phyloP scores from a whole-genome alignment of 2,329 filamentous ascomycete species.

The Xylariaceae sp. region DNA sequence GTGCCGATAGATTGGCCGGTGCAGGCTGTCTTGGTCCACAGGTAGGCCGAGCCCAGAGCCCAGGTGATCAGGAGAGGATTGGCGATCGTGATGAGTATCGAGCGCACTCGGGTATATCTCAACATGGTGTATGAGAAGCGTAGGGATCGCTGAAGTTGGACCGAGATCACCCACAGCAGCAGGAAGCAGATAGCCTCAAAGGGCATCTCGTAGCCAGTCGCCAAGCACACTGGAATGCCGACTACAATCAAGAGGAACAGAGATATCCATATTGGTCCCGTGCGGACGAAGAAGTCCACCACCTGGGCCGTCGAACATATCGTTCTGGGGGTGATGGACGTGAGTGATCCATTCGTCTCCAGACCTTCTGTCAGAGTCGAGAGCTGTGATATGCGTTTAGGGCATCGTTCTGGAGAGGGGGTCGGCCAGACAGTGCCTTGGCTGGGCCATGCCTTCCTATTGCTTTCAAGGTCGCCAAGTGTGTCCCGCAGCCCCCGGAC shows the following conservation, averaged over 20 bases:
- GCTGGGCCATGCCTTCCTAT: conserved; percentile 17
- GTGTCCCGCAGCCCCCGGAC: conserved; percentile 10
- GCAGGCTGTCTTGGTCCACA: conserved; percentile 20
- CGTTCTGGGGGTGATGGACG: conserved; percentile 6
- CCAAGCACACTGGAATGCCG: conserved; percentile 20
- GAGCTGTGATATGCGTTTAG: conserved; percentile 10
- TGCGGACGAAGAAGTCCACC: conserved; percentile 16
- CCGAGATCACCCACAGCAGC: conserved; percentile 19
- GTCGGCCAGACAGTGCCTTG: conserved; percentile 18
- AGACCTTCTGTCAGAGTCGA: conserved; percentile 10
- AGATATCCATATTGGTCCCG: conserved; percentile 20
- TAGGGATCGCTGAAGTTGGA: conserved; percentile 20
- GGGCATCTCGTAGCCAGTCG: conserved; percentile 17
- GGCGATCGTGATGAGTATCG: conserved; percentile 14
- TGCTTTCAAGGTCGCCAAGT: conserved; percentile 16
- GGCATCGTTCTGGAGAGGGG: conserved; percentile 5
- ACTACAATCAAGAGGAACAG: conserved; percentile 16
- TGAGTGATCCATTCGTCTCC: conserved; percentile 9
- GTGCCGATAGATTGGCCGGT: conserved; percentile 12
- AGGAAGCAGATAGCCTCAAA: conserved; percentile 21
- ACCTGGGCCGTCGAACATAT: conserved; percentile 1
- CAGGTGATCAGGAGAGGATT: conserved; percentile 23
- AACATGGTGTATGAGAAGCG: conserved; percentile 12
- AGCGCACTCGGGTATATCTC: conserved; percentile 9
- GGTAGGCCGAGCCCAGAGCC: conserved; percentile 20